These are phyloP conservation scores for Cystobasidium tubakii DNA, from an alignment of 768 basidiomycete species.

Conservation along the genomic window DNA sequence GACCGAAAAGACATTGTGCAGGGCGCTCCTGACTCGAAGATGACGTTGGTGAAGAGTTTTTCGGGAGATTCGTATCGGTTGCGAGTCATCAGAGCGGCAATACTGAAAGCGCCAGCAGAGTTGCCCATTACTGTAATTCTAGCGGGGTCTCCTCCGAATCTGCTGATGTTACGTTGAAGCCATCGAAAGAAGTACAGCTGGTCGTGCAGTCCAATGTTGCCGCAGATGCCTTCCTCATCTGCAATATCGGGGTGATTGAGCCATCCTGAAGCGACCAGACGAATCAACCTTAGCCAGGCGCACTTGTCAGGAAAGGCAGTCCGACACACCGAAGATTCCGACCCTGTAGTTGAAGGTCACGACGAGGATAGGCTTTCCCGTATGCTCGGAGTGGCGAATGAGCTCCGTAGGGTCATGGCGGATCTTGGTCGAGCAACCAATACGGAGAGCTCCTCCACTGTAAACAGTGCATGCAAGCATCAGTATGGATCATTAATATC, in stretches of 20 bases:
- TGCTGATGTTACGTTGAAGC: background rate
- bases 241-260: background rate
- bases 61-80: background rate
- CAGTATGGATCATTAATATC: no score
- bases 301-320: background rate
- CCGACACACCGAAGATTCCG: background rate
- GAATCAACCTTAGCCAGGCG: no score
- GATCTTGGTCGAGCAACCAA: background rate
- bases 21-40: background rate
- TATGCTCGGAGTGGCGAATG: background rate
- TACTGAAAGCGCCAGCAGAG: constrained; percentile 6
- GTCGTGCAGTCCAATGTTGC: constrained; percentile 14
- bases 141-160: constrained; percentile 3
- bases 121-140: constrained; percentile 9
- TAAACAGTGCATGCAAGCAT: background rate
- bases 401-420: background rate
- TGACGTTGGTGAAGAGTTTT: background rate
- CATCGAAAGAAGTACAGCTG: constrained; percentile 5
- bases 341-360: constrained; percentile 2
- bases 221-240: background rate
- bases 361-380: background rate
- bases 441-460: background rate
- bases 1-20: constrained; percentile 7
- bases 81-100: constrained; percentile 7
- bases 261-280: background rate